These are phyloP conservation scores for Forsythia suspensa DNA, from an alignment of 257 asterid genomes.

Conservation along the genomic window DNA sequence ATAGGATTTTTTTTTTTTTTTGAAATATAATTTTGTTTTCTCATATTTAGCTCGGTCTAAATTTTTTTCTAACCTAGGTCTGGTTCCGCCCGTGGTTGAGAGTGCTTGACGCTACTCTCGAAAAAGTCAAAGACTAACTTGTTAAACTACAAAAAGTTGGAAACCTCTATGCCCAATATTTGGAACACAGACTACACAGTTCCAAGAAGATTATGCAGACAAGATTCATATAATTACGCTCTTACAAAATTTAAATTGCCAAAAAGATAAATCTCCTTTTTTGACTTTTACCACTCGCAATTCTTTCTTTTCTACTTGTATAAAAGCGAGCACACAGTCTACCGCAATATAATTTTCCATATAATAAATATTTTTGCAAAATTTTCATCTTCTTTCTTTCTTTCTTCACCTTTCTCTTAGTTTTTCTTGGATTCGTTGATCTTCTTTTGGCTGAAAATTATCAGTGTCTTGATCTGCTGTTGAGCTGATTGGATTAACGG, in stretches of 20 bases:
- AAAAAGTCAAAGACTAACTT: neutral
- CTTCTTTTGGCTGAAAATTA: conserved; percentile 47
- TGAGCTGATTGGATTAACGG: conserved; percentile 43
- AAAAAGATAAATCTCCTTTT: conserved; percentile 25
- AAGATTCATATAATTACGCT: conserved; percentile 34
- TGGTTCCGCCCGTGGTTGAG: neutral
- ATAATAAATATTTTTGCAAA: conserved; percentile 24
- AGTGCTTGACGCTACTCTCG: neutral
- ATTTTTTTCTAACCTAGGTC: too few relatives aligned
- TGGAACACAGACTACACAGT: neutral
- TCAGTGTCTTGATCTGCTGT: conserved; percentile 49
- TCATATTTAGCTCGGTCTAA: too few relatives aligned
- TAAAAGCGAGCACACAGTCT: conserved; percentile 27
- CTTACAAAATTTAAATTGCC: conserved; percentile 22
- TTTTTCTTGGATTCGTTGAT: conserved; percentile 77
- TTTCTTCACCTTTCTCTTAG: conserved; percentile 32
- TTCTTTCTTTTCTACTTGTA: conserved; percentile 32
- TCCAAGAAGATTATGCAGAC: conserved; percentile 22
- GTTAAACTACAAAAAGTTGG: neutral
- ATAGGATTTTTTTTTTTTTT: too few relatives aligned
- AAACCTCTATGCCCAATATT: neutral
- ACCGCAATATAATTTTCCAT: conserved; percentile 20
- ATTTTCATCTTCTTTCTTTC: neutral
- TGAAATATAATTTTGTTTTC: too few relatives aligned
- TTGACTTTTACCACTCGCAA: conserved; percentile 38